Conservation (phyloP, 2,329 filamentous ascomycete species). For the Pseudocercospora cruenta region DNA sequence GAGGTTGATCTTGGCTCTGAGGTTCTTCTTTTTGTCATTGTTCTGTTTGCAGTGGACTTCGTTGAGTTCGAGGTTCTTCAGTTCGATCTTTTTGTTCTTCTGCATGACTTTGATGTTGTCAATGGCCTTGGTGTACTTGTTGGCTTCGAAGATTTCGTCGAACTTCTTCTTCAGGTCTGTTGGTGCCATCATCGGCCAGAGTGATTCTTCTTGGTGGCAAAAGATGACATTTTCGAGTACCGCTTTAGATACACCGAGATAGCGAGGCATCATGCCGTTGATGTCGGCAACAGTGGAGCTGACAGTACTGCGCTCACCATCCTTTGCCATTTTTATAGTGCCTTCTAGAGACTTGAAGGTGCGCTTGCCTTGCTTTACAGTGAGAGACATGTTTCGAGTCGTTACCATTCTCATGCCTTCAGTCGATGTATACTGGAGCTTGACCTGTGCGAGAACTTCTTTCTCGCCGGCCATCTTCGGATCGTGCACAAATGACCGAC, state of each 20-base stretch:
- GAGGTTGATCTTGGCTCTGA: constrained; percentile 60
- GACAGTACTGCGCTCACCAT: constrained; percentile 77
- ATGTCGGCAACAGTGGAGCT: constrained; percentile 82
- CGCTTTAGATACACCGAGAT: constrained; percentile 85
- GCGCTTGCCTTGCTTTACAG: constrained; percentile 77
- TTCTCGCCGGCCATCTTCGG: constrained; percentile 89
- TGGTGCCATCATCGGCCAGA: constrained; percentile 95
- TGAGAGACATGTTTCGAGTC: constrained; percentile 82
- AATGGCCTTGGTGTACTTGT: constrained; percentile 96
- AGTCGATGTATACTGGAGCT: constrained; percentile 80
- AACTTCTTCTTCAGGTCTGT: constrained; percentile 86
- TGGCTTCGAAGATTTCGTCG: constrained; percentile 95
- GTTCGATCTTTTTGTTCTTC: constrained; percentile 78
- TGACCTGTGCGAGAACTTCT: constrained; percentile 88
- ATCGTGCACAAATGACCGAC: constrained; percentile 93
- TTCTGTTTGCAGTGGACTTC: constrained; percentile 79
- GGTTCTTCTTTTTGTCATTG: constrained; percentile 79
- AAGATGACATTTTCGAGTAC: constrained; percentile 96
- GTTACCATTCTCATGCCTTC: constrained; percentile 79
- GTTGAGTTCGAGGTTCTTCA: constrained; percentile 72
- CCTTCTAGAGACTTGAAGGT: constrained; percentile 84
- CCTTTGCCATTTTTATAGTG: constrained; percentile 72
- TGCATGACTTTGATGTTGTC: constrained; percentile 87
- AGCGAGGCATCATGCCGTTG: constrained; percentile 73
- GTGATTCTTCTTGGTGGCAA: constrained; percentile 95